Conservation (phyloP, 371 early-diverging fungal species). For the Amoeboaphelidium protococcarum region DNA sequence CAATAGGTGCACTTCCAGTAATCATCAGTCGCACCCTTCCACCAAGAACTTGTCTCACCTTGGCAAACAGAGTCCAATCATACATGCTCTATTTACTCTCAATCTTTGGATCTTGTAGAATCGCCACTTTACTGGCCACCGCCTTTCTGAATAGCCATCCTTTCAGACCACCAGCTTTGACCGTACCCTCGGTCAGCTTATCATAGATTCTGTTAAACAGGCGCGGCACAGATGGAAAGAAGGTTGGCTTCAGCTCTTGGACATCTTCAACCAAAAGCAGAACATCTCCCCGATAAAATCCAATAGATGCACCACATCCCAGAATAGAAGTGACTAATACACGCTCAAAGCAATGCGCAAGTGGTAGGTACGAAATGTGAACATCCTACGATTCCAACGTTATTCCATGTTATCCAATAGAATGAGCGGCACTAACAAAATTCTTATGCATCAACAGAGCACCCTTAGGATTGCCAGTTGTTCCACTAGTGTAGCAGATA, state of each 20-base stretch:
- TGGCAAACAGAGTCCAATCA: slow-evolving; percentile 73
- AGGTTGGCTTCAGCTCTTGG: slow-evolving; percentile 44
- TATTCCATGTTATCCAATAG: not conserved
- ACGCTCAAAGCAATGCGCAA: slow-evolving; percentile 77
- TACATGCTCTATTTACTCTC: slow-evolving; percentile 33
- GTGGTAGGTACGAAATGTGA: slow-evolving; percentile 46
- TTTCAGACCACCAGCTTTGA: slow-evolving; percentile 29
- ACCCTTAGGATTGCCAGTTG: slow-evolving; percentile 6
- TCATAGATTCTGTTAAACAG: slow-evolving; percentile 67
- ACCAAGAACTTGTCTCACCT: slow-evolving; percentile 57
- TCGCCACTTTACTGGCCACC: slow-evolving; percentile 17
- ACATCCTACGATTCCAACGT: slow-evolving; percentile 10
- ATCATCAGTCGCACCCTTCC: slow-evolving; percentile 53
- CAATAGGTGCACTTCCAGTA: slow-evolving; percentile 77
- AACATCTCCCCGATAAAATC: slow-evolving; percentile 56
- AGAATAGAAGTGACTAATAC: slow-evolving; percentile 19
- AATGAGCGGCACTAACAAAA: slow-evolving; percentile 8
- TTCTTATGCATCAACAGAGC: slow-evolving; percentile 10
- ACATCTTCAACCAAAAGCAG: slow-evolving; percentile 51
- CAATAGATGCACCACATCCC: slow-evolving; percentile 29
- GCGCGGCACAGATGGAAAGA: slow-evolving; percentile 65
- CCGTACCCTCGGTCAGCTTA: slow-evolving; percentile 23
- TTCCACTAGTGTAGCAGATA: slow-evolving; percentile 90
- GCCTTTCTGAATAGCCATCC: slow-evolving; percentile 38
- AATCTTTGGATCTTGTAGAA: slow-evolving; percentile 1